Evolutionary conservation across 2,329 filamentous ascomycete genomes (phyloP), one percentile per base, ranked within the genome.

Genomic region (Colletotrichum limetticola): DNA sequence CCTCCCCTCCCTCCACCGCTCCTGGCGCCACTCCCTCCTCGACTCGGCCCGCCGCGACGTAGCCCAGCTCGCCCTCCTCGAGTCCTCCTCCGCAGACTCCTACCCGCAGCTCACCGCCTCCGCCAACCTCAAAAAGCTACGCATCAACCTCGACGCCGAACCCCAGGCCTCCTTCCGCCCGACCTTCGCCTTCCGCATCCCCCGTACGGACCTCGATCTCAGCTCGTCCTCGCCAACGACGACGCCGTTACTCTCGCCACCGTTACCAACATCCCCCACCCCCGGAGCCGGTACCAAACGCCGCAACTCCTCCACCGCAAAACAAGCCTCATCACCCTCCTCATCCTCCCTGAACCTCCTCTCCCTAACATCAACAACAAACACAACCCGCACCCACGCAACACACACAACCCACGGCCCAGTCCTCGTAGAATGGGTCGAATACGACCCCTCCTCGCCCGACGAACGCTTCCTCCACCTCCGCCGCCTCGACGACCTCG

Each of bases 1-100:
- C 70, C 77, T 86, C 7, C 80, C 80, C 19, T 85, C 82, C 9
- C 80, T 86, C 26, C 83, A 85, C 71, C 82, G 85, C 16, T 81
- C 83, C n/a, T 86, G 85, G 85, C 84, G 82, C 14, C 83, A 85
- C 74, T 83, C 85, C 69, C 81, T 87, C 32, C 80, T 87, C n/a
- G 83, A 85, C 58, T 81, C 78, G n/a, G 84, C 84, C 9, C 79
- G 84, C 68, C 80, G 84, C 52, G 84, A 86, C 69, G 65, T 86
- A 55, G 74, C 77, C 19, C 79, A 86, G 76, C 80, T 87, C 49
- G 81, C 80, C 16, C 79, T 86, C 5, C 81, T 86, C 8, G 84
- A 86, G 58, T 80, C 77, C 12, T 85, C 85, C 3, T 81, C 84
- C 7, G 81, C 78, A 4, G 84, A 82, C 46, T 78, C 81, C 49